Percentiles rank a stretch among this genome's conserved stretches.
phyloP scores from a whole-genome alignment of 1,284 basidiomycete species.

The Malassezia yamatoensis region DNA sequence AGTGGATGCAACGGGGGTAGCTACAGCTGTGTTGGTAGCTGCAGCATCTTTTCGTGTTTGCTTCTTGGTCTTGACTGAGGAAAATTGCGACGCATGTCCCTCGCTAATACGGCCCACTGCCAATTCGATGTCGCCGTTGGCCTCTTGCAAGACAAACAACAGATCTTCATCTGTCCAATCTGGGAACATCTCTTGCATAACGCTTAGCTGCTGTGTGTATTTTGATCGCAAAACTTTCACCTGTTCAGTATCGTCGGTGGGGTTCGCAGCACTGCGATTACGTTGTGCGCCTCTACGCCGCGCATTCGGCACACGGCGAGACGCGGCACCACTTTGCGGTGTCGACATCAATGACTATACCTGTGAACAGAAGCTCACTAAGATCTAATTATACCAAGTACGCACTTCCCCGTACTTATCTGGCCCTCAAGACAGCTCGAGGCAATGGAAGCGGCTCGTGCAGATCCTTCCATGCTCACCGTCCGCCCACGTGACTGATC shows the following conservation, averaged over 20 bases:
- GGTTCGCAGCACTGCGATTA: constrained; percentile 13
- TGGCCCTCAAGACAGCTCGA: not conserved
- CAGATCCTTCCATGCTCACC: not conserved
- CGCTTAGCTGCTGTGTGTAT: constrained; percentile 50
- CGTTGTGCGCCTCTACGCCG: constrained; percentile 13
- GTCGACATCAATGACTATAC: constrained; percentile 10
- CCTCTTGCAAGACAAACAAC: constrained; percentile 62
- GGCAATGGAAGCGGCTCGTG: constrained; percentile 5
- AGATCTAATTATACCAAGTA: not conserved
- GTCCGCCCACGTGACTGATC: not conserved
- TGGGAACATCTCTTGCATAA: constrained; percentile 68
- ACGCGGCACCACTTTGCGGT: constrained; percentile 14
- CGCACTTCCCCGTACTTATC: constrained; percentile 1
- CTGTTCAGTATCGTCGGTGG: constrained; percentile 44
- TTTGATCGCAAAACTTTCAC: constrained; percentile 37
- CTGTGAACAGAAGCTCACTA: not conserved
- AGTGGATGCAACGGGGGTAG: constrained; percentile 20
- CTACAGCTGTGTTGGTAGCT: constrained; percentile 14
- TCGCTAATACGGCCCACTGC: constrained; percentile 69
- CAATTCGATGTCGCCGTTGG: constrained; percentile 62
- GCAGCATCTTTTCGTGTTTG: constrained; percentile 37
- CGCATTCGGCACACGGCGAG: constrained; percentile 10
- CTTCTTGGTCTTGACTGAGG: constrained; percentile 74
- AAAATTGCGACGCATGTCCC: constrained; percentile 73
- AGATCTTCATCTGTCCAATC: constrained; percentile 71